Evolutionary conservation across 805 yeast species (phyloP).

Genomic region (Ascoidea asiatica): DNA sequence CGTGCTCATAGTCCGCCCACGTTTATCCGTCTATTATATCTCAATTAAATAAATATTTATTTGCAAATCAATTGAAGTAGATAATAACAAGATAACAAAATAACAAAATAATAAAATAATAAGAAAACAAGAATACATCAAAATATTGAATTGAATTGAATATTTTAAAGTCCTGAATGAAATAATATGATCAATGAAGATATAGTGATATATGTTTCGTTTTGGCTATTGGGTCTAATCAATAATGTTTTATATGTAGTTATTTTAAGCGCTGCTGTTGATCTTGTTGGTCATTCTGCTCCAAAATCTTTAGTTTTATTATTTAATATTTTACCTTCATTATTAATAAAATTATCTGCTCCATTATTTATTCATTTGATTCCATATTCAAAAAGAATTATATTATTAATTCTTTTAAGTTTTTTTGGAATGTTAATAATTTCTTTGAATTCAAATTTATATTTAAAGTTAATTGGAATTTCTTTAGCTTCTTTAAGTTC

Average conservation of each 20-base stretch:
- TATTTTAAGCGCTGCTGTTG: constrained; percentile 84
- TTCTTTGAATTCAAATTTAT: neutral
- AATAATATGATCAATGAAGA: neutral
- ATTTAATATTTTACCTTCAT: constrained; percentile 81
- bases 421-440: constrained; percentile 63
- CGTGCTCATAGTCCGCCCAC: too few relatives aligned
- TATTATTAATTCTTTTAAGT: constrained; percentile 42
- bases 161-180: too few relatives aligned
- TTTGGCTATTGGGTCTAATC: constrained; percentile 74
- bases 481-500: constrained; percentile 70
- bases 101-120: too few relatives aligned
- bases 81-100: too few relatives aligned
- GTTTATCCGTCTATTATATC: neutral
- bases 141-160: too few relatives aligned
- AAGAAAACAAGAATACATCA: too few relatives aligned
- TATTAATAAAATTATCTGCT: constrained; percentile 52
- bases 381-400: constrained; percentile 43
- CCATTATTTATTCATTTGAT: constrained; percentile 68
- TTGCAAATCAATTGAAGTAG: too few relatives aligned
- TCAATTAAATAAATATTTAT: too few relatives aligned
- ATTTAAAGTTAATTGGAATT: constrained; percentile 48
- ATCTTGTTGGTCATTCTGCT: constrained; percentile 66
- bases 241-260: constrained; percentile 88
- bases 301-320: constrained; percentile 81
- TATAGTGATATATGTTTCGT: constrained; percentile 29